Base-by-base conservation (phyloP, 352 stramenopile genomes). In the Pythium aphanidermatum region DNA sequence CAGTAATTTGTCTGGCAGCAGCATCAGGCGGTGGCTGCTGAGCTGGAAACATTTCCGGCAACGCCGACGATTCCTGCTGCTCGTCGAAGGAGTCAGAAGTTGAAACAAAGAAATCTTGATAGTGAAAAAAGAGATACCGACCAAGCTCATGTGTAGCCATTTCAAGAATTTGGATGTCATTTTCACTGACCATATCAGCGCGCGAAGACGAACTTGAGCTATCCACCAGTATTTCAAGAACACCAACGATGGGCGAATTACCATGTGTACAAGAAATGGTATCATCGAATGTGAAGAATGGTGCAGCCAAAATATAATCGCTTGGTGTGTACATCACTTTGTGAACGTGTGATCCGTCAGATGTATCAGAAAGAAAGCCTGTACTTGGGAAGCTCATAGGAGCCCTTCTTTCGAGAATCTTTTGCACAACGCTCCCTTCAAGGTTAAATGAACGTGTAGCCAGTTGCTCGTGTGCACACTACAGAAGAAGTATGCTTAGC, bases 101-200 rank as follows among this genome's bases (percentile, higher is more conserved):
- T 13, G 83, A 63, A 1, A 51, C 23, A 53, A 91, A 87, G 47
- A 88, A 88, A 21, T 63, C 59, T 10, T 74, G 60, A 42, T 86
- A 91, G 46, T 91, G 74, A 39, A 86, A 91, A 32, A 70, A 82
- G 23, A 91, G 48, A 39, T 91, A 88, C 16, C 76, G 66, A 2
- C 73, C 70, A 11, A 91, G 66, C 39, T 83, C 72, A 31, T 87
- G 59, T 0, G 74, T 72, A 1, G 74, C 68, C 23, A 85, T 51
- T 31, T 88, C 68, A 1, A 91, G 49, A 23, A 91, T 91, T 17
- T 60, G 77, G 35, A 64, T 59, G 42, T 91, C 79, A 34, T 86
- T 91, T 19, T 71, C 70, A 8, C 21, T 62, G n/a, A n/a, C n/a
- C n/a, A n/a, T n/a, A n/a, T n/a, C n/a, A n/a, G n/a, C n/a, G n/a